These are phyloP conservation scores for Salvia hispanica DNA, from an alignment of 257 asterid genomes.

Conservation along the genomic window DNA sequence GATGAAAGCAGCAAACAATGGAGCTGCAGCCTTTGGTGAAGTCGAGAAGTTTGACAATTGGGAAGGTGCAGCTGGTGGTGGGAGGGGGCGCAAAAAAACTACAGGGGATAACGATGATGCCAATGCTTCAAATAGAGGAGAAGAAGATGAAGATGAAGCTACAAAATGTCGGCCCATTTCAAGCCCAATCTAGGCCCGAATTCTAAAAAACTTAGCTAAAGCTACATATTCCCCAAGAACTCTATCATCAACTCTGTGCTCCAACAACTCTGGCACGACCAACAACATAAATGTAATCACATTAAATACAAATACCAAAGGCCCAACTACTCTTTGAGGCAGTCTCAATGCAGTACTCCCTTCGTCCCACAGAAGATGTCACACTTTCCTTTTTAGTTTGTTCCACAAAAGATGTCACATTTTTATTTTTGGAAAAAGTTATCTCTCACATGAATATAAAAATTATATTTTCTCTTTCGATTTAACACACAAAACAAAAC, in stretches of 20 bases:
- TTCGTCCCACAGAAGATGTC: too few species aligned
- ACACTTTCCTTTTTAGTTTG: too few species aligned
- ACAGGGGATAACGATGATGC: conserved; percentile 80
- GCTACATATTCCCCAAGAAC: conserved; percentile 41
- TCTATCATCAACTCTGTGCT: conserved; percentile 32
- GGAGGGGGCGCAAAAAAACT: conserved; percentile 73
- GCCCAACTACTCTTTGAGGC: conserved; percentile 39
- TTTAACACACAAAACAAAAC: too few species aligned
- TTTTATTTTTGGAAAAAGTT: too few species aligned
- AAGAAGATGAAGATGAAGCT: conserved; percentile 96
- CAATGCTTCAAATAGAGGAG: conserved; percentile 86
- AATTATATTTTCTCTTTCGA: too few species aligned
- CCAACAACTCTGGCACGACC: conserved; percentile 36
- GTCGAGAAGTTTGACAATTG: conserved; percentile 72
- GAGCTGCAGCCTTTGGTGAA: conserved; percentile 97
- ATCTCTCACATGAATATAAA: too few species aligned
- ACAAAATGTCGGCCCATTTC: conserved; percentile 7
- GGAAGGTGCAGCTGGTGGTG: conserved; percentile 71
- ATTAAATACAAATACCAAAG: conserved; percentile 37
- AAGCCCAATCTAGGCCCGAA: conserved; percentile 22
- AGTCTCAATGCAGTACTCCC: conserved; percentile 39
- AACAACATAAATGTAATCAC: conserved; percentile 36
- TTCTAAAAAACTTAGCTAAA: conserved; percentile 30
- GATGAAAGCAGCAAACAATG: conserved; percentile 96
- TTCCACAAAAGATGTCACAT: too few species aligned